Evolutionary conservation across 2,329 filamentous ascomycete genomes (phyloP), one percentile per base, ranked within the genome.

Genomic region (Pleurostoma richardsiae): DNA sequence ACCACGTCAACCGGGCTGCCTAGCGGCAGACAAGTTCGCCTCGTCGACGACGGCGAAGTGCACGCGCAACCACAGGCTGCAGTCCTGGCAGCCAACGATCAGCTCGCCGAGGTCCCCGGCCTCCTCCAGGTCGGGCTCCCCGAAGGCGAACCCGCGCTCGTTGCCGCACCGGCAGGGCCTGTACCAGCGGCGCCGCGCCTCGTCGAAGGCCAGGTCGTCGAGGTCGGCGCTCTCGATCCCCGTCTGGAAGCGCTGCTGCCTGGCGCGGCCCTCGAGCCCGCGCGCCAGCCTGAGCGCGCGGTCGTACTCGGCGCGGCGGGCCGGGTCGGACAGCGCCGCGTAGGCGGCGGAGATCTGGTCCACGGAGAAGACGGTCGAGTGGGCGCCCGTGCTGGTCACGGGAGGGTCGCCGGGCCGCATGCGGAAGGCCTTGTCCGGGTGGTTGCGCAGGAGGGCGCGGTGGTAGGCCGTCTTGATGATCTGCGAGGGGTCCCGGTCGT

Each of bases 301-400:
- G 59, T 85, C 76, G 66, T 86, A 86, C 40, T 73, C 69, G 4
- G 65, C 62, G 44, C 79, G 74, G 42, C 69, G 67, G 40, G 59
- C 55, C 3, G 73, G 65, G 49, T 73, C 69, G 8, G 79, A 80
- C 42, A 87, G 73, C 1, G 75, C 69, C 7, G 67, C 68, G 64
- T 77, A 83, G 39, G 83, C 83, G 38, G 70, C 61, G 42, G 78
- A 74, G 59, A 86, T 85, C 56, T 85, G 78, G 62, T 86, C 83
- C 49, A 86, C 67, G 2, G 79, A 78, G 61, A 72, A 80, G 28
- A 51, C 7, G 28, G 43, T 41, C 40, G 10, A 43, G 27, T 19
- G n/a, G 30, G 30, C 30, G 7, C 38, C 39, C 30, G 42, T 19
- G 27, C 8, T 44, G 43, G 6, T 30, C 48, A 28, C 41, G 54